Evolutionary conservation across 805 yeast species (phyloP).

Genomic region (Lachancea waltii): DNA sequence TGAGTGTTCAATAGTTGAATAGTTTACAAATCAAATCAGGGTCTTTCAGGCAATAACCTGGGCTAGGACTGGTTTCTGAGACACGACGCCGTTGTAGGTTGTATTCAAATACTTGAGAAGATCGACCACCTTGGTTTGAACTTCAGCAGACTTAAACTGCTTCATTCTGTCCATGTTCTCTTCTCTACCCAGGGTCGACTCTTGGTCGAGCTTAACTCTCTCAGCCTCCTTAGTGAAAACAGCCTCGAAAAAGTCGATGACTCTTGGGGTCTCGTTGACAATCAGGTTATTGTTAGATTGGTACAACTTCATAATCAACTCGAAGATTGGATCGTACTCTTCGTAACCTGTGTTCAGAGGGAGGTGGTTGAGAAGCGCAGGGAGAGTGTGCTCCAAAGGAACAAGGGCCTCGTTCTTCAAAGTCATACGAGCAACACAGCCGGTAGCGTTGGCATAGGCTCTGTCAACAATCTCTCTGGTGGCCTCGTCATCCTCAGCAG

Average conservation of each 20-base stretch:
- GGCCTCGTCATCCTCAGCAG: slow-evolving; percentile 58
- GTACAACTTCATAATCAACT: slow-evolving; percentile 66
- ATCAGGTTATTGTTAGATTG: slow-evolving; percentile 53
- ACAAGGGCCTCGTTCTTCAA: slow-evolving; percentile 63
- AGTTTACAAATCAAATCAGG: slow-evolving; percentile 4
- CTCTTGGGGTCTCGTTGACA: slow-evolving; percentile 47
- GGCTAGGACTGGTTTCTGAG: slow-evolving; percentile 36
- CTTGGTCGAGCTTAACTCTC: slow-evolving; percentile 58
- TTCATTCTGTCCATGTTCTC: slow-evolving; percentile 68
- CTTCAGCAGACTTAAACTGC: slow-evolving; percentile 69
- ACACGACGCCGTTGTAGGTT: slow-evolving; percentile 56
- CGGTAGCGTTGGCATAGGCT: slow-evolving; percentile 90
- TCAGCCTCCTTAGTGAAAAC: slow-evolving; percentile 74
- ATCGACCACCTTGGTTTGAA: slow-evolving; percentile 56
- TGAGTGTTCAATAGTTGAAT: neutral
- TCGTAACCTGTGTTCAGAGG: slow-evolving; percentile 87
- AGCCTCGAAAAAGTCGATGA: slow-evolving; percentile 60
- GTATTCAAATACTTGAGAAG: slow-evolving; percentile 68
- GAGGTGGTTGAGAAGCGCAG: slow-evolving; percentile 65
- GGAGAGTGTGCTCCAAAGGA: slow-evolving; percentile 72
- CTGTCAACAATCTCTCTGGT: slow-evolving; percentile 72
- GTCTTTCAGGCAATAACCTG: slow-evolving; percentile 29
- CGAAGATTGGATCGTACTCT: slow-evolving; percentile 87
- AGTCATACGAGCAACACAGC: slow-evolving; percentile 92
- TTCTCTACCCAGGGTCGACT: slow-evolving; percentile 81